Percentiles rank a stretch among this genome's conserved stretches.
Conservation (phyloP, 306 rosid species). For the Pterocarpus santalinus region DNA sequence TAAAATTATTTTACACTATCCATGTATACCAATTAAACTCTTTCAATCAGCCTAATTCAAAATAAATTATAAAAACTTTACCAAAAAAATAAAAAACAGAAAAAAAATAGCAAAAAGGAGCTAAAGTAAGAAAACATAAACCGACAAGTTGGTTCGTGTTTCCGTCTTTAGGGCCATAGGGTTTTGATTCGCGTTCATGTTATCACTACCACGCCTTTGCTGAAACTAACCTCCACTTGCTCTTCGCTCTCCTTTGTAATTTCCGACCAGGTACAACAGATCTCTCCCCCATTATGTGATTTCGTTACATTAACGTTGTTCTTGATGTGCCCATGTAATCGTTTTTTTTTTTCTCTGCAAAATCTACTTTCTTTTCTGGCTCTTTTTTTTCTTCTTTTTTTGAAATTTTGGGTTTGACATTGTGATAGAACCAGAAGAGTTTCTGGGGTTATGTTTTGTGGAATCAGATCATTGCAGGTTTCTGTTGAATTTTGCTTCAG, state of each 20-base stretch:
- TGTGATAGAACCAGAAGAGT: neutral
- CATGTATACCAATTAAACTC: too few species aligned
- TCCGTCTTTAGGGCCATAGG: neutral
- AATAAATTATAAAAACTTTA: too few species aligned
- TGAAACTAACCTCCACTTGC: neutral
- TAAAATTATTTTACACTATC: too few species aligned
- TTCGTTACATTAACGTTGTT: neutral
- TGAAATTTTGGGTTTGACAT: constrained; percentile 12
- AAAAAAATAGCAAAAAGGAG: too few species aligned
- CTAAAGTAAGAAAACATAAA: neutral
- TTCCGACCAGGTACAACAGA: neutral
- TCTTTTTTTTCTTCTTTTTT: neutral
- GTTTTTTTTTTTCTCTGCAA: constrained; percentile 1
- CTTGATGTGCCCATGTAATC: neutral
- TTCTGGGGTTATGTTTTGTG: constrained; percentile 30
- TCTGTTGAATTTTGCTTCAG: constrained; percentile 10
- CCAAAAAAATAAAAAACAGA: too few species aligned
- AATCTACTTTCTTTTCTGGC: neutral
- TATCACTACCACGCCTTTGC: neutral
- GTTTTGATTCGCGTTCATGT: neutral
- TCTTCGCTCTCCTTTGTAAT: neutral
- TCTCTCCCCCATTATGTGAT: neutral
- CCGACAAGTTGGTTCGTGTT: neutral
- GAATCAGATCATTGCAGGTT: neutral
- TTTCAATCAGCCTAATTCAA: too few species aligned